Evolutionary conservation across 1,284 basidiomycete species (phyloP).

Genomic region (Sphagnurus paluster): DNA sequence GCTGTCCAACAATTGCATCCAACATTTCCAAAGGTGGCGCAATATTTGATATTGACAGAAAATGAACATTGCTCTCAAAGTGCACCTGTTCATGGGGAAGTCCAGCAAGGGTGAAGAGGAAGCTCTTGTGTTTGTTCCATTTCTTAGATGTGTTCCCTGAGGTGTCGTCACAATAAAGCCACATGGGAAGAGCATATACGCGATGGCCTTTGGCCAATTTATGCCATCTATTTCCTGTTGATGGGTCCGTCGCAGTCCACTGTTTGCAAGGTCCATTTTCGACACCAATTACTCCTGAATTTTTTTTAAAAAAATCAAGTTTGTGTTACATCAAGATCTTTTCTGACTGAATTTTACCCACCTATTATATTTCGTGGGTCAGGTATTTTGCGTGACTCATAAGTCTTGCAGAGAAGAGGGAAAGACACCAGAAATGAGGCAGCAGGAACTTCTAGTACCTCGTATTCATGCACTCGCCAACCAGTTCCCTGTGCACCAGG

Average conservation of each 20-base stretch:
- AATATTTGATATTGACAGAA: constrained; percentile 40
- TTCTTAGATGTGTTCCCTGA: constrained; percentile 43
- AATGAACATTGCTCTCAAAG: constrained; percentile 37
- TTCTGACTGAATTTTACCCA: too few relatives aligned
- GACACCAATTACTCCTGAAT: background rate
- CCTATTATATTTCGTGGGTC: too few relatives aligned
- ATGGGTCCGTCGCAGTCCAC: background rate
- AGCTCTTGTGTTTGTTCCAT: constrained; percentile 43
- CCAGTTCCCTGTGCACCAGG: background rate
- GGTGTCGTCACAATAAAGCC: constrained; percentile 38
- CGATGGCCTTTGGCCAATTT: constrained; percentile 1
- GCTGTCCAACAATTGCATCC: constrained; percentile 31
- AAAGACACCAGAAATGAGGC: too few relatives aligned
- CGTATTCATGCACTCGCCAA: too few relatives aligned
- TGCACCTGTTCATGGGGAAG: constrained; percentile 24
- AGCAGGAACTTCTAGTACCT: too few relatives aligned
- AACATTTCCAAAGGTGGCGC: constrained; percentile 44
- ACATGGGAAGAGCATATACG: constrained; percentile 26
- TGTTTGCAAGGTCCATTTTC: background rate
- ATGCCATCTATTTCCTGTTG: constrained; percentile 16
- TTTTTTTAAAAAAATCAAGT: too few relatives aligned
- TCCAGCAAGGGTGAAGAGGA: constrained; percentile 28
- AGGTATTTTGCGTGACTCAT: too few relatives aligned
- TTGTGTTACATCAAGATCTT: too few relatives aligned
- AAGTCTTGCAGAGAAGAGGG: too few relatives aligned